Percentiles rank a stretch among this genome's conserved stretches.
phyloP scores from a whole-genome alignment of 2,329 filamentous ascomycete genomes.

The Aureobasidium musti region DNA sequence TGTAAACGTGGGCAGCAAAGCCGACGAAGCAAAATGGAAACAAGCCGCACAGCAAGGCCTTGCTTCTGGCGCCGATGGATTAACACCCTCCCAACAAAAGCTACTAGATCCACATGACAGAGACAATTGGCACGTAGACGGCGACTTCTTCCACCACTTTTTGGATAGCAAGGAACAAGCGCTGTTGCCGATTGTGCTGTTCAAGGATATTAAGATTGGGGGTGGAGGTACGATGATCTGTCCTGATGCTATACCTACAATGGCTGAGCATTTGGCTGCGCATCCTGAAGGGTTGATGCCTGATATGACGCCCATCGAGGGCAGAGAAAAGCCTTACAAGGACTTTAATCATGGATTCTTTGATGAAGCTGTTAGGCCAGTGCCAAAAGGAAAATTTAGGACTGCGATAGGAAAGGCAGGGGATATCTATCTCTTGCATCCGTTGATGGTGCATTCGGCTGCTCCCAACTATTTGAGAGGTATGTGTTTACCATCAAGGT shows the following conservation, averaged over 20 bases:
- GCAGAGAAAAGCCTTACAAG: slow-evolving; percentile 50
- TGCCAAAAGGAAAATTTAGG: slow-evolving; percentile 50
- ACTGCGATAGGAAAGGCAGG: slow-evolving; percentile 58
- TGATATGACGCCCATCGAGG: slow-evolving; percentile 60
- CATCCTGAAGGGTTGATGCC: slow-evolving; percentile 67
- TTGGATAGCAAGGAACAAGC: slow-evolving; percentile 70
- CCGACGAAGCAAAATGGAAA: slow-evolving; percentile 52
- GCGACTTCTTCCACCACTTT: slow-evolving; percentile 72
- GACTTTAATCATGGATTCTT: slow-evolving; percentile 43
- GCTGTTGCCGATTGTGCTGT: slow-evolving; percentile 67
- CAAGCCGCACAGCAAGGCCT: slow-evolving; percentile 42
- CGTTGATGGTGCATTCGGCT: slow-evolving; percentile 61
- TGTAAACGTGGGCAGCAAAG: slow-evolving; percentile 65
- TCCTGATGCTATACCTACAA: slow-evolving; percentile 57
- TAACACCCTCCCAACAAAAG: not conserved
- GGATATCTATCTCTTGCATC: slow-evolving; percentile 62
- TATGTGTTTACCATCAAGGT: slow-evolving; percentile 15
- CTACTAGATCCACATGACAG: slow-evolving; percentile 47
- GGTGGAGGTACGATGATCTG: slow-evolving; percentile 68
- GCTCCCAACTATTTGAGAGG: slow-evolving; percentile 48
- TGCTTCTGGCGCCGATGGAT: not conserved
- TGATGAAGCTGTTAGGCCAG: slow-evolving; percentile 43
- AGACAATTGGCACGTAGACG: slow-evolving; percentile 67
- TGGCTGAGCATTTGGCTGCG: slow-evolving; percentile 55
- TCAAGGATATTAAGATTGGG: slow-evolving; percentile 61